These are phyloP conservation scores for Strigomonas culicis DNA, from an alignment of 208 protist species.

Conservation along the genomic window DNA sequence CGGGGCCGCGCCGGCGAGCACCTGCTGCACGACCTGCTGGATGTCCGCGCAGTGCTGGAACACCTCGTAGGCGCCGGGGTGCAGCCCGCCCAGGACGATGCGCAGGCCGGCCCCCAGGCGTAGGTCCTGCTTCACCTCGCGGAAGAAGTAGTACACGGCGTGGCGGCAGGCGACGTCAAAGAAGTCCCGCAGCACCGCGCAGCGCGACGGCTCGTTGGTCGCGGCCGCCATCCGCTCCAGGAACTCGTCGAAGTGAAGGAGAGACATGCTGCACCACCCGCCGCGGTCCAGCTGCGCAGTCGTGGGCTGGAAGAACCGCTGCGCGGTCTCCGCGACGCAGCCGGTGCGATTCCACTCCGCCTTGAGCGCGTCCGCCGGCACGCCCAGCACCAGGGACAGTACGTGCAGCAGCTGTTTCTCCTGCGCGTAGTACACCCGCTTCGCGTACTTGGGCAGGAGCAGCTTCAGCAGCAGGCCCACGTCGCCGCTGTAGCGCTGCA, in stretches of 20 bases:
- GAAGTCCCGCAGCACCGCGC: constrained; percentile 24
- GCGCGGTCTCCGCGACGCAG: constrained; percentile 60
- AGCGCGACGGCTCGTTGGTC: constrained; percentile 20
- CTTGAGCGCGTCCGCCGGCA: constrained; percentile 33
- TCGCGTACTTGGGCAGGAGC: constrained; percentile 64
- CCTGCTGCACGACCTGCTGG: constrained; percentile 37
- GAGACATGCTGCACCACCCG: constrained; percentile 29
- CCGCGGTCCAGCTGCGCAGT: constrained; percentile 13
- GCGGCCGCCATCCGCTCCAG: constrained; percentile 26
- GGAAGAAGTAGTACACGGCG: constrained; percentile 35
- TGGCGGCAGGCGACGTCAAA: constrained; percentile 21
- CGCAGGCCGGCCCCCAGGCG: constrained; percentile 29
- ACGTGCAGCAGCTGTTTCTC: constrained; percentile 78
- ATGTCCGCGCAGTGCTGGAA: constrained; percentile 48
- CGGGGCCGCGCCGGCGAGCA: constrained; percentile 14
- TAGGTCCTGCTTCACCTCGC: constrained; percentile 41
- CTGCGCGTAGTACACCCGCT: constrained; percentile 64
- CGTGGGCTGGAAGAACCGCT: constrained; percentile 27
- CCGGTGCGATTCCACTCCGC: constrained; percentile 50
- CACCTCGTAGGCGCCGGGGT: constrained; percentile 30
- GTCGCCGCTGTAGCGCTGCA: constrained; percentile 41
- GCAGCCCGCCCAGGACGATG: constrained; percentile 33
- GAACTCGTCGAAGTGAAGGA: constrained; percentile 26
- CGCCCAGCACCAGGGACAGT: constrained; percentile 30
- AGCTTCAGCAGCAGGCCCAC: constrained; percentile 56